A percentile compares a stretch with the other conserved stretches of the same genome.
phyloP scores from a whole-genome alignment of 2,329 filamentous ascomycete genomes.

The Cladosporium oxysporum region DNA sequence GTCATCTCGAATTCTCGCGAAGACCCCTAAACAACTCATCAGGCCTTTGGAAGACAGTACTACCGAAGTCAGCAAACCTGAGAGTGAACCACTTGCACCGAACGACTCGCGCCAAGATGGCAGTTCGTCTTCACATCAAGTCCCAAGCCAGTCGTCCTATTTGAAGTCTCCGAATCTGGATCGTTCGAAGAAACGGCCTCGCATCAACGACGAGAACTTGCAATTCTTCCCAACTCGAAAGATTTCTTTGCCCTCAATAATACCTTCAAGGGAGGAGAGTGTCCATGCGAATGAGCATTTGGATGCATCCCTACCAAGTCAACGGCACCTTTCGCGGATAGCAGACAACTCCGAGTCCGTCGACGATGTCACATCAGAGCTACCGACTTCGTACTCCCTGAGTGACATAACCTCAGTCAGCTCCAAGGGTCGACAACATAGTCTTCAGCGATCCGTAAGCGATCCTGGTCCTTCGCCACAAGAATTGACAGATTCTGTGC shows the following conservation, averaged over 20 bases:
- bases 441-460: conserved; percentile 27
- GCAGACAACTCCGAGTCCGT: not conserved
- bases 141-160: conserved; percentile 30
- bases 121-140: not conserved
- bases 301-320: not conserved
- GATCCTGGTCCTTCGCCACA: conserved; percentile 25
- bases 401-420: conserved; percentile 32
- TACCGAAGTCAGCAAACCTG: not conserved
- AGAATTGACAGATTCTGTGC: conserved; percentile 5
- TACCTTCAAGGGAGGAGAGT: not conserved
- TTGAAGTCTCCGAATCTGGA: conserved; percentile 24
- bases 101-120: not conserved
- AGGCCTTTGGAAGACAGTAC: not conserved
- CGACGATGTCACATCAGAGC: conserved; percentile 32
- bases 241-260: not conserved
- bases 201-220: conserved; percentile 4
- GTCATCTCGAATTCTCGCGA: conserved; percentile 17
- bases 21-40: too few species aligned
- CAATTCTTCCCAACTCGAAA: not conserved
- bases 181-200: conserved; percentile 21
- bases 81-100: too few species aligned
- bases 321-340: not conserved
- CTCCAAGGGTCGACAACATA: conserved; percentile 21
- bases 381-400: conserved; percentile 39
- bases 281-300: not conserved